Evolutionary conservation across 331 rosid species (phyloP).

Genomic region (Dryas integrifolia): DNA sequence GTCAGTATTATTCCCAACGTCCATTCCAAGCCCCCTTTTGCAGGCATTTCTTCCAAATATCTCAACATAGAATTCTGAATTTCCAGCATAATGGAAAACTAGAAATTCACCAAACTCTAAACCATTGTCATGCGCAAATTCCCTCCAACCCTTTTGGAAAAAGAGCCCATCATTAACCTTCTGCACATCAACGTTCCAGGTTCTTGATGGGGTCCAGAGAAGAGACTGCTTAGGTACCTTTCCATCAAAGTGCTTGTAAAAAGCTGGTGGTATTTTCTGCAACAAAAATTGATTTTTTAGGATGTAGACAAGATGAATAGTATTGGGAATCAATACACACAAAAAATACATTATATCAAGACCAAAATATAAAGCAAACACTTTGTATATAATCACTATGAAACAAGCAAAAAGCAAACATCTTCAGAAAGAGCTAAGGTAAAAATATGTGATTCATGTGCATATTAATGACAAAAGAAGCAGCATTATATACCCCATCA

Average conservation of each 20-base stretch:
- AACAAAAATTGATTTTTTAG: neutral
- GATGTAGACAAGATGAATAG: no score
- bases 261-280: constrained; percentile 10
- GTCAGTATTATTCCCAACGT: neutral
- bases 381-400: neutral
- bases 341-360: no score
- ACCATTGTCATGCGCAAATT: constrained; percentile 6
- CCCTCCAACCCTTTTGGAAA: constrained; percentile 21
- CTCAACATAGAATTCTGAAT: constrained; percentile 15
- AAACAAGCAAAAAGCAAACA: no score
- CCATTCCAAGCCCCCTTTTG: neutral
- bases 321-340: no score
- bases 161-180: neutral
- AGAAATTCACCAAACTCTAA: constrained; percentile 9
- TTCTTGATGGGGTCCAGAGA: neutral
- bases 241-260: constrained; percentile 10
- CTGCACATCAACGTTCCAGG: constrained; percentile 7
- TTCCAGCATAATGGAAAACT: constrained; percentile 14
- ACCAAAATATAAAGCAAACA: neutral
- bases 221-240: neutral
- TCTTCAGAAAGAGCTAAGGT: no score
- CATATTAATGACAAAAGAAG: neutral
- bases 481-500: no score
- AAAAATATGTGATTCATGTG: neutral
- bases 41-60: constrained; percentile 9